These are phyloP conservation scores for Escovopsis sp. DNA, from an alignment of 2,329 filamentous ascomycete species.

Conservation along the genomic window DNA sequence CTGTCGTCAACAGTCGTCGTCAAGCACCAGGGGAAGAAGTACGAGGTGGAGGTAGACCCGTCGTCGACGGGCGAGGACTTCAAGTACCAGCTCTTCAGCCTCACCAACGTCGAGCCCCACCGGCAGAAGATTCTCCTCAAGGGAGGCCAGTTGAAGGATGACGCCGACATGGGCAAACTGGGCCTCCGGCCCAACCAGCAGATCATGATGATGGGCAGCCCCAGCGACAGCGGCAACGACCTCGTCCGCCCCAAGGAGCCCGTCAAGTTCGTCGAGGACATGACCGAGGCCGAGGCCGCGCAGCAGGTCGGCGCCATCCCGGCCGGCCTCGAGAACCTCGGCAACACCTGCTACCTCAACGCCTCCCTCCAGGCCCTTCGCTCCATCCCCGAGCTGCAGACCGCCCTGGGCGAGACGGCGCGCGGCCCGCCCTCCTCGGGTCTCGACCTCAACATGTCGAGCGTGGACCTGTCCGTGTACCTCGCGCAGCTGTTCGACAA, in stretches of 20 bases:
- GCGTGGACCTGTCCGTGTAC: slow-evolving; percentile 58
- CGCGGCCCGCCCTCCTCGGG: slow-evolving; percentile 7
- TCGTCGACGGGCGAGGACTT: slow-evolving; percentile 77
- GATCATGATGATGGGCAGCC: slow-evolving; percentile 95
- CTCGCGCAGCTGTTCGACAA: slow-evolving; percentile 73
- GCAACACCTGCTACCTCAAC: slow-evolving; percentile 98
- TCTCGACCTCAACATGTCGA: slow-evolving; percentile 30
- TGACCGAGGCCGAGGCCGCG: slow-evolving; percentile 87
- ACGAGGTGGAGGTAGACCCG: slow-evolving; percentile 84
- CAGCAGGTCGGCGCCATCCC: slow-evolving; percentile 71
- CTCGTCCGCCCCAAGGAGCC: slow-evolving; percentile 62
- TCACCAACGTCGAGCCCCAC: slow-evolving; percentile 91
- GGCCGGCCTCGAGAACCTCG: slow-evolving; percentile 77
- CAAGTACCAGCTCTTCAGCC: slow-evolving; percentile 88
- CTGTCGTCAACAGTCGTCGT: slow-evolving; percentile 51
- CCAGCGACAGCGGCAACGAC: slow-evolving; percentile 46
- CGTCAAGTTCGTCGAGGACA: slow-evolving; percentile 87
- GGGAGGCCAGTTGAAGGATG: slow-evolving; percentile 88
- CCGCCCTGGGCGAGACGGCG: slow-evolving; percentile 50
- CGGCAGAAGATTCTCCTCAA: slow-evolving; percentile 94
- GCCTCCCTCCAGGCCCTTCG: slow-evolving; percentile 87
- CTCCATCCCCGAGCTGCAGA: slow-evolving; percentile 78
- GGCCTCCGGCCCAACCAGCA: slow-evolving; percentile 72
- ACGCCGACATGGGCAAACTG: slow-evolving; percentile 70
- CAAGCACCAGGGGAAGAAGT: slow-evolving; percentile 89